Evolutionary conservation across 495 filamentous ascomycete species (phyloP).

Genomic region (Apodospora peruviana): DNA sequence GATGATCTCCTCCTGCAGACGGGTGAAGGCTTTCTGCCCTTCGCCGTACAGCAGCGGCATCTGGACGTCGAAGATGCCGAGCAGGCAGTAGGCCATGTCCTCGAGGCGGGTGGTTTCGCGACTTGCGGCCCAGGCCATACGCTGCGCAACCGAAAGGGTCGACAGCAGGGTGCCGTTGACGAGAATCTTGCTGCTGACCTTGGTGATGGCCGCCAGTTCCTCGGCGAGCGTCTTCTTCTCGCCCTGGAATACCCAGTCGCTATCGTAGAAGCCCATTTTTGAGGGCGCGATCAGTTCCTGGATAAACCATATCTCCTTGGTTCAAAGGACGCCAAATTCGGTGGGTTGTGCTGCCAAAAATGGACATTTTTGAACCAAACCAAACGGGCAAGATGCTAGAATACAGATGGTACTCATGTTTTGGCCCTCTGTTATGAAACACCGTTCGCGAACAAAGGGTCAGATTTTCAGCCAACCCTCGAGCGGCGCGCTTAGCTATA

Average conservation of each 20-base stretch:
- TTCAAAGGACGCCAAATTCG: too few species aligned
- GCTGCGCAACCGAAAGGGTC: slow-evolving; percentile 15
- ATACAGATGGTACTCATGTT: too few species aligned
- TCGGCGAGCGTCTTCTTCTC: slow-evolving; percentile 6
- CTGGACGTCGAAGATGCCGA: slow-evolving; percentile 20
- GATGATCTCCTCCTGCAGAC: slow-evolving; percentile 16
- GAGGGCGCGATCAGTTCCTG: too few species aligned
- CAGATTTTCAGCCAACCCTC: too few species aligned
- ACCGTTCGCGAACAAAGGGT: too few species aligned
- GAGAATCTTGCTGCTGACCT: slow-evolving; percentile 6
- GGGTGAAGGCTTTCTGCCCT: slow-evolving; percentile 12
- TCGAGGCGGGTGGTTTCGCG: slow-evolving; percentile 15
- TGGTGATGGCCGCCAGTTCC: slow-evolving; percentile 9
- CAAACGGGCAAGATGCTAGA: too few species aligned
- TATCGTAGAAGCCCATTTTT: slow-evolving; percentile 9
- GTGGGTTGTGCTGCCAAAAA: too few species aligned
- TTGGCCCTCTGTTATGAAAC: too few species aligned
- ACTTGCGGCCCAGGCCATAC: slow-evolving; percentile 20
- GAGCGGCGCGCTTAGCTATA: too few species aligned
- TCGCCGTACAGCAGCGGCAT: slow-evolving; percentile 18
- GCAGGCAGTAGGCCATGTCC: slow-evolving; percentile 21
- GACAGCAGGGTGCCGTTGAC: not conserved
- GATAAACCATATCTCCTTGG: too few species aligned
- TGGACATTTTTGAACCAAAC: too few species aligned
- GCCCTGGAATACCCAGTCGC: slow-evolving; percentile 21